Evolutionary conservation across 352 stramenopile species (phyloP).

Genomic region (Phytophthora rubi): DNA sequence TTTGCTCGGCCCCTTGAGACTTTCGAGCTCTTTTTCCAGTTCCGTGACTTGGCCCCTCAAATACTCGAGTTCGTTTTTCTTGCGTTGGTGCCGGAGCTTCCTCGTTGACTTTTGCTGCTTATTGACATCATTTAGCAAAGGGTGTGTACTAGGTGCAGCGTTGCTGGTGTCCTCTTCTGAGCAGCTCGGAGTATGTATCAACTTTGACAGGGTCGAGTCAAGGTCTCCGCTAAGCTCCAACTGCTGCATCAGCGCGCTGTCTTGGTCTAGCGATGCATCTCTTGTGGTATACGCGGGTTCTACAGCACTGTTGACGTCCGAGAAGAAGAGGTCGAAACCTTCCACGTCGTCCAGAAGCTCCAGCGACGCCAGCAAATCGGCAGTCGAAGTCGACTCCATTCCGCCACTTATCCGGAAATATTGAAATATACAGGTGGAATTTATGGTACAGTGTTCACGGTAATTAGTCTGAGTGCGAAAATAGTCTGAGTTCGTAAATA

Average conservation of each 20-base stretch:
- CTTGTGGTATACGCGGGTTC: not conserved
- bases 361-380: slow-evolving; percentile 7
- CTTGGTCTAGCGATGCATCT: not conserved
- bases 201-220: not conserved
- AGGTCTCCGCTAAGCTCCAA: slow-evolving; percentile 5
- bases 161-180: not conserved
- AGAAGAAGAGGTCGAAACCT: slow-evolving; percentile 10
- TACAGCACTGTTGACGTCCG: not conserved
- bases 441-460: no score
- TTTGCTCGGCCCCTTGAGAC: not conserved
- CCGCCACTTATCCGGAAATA: not conserved
- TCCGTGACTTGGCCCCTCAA: slow-evolving; percentile 36
- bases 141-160: not conserved
- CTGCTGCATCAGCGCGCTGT: not conserved
- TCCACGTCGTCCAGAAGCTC: slow-evolving; percentile 23
- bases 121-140: not conserved
- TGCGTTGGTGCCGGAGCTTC: slow-evolving; percentile 20
- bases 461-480: no score
- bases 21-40: slow-evolving; percentile 35
- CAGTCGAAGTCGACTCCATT: slow-evolving; percentile 1
- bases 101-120: slow-evolving; percentile 8
- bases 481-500: no score
- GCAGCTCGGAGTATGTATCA: not conserved
- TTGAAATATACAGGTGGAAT: not conserved
- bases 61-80: slow-evolving; percentile 39